Evolutionary conservation across 495 filamentous ascomycete genomes (phyloP).

Genomic region (Haplographium delicatum): DNA sequence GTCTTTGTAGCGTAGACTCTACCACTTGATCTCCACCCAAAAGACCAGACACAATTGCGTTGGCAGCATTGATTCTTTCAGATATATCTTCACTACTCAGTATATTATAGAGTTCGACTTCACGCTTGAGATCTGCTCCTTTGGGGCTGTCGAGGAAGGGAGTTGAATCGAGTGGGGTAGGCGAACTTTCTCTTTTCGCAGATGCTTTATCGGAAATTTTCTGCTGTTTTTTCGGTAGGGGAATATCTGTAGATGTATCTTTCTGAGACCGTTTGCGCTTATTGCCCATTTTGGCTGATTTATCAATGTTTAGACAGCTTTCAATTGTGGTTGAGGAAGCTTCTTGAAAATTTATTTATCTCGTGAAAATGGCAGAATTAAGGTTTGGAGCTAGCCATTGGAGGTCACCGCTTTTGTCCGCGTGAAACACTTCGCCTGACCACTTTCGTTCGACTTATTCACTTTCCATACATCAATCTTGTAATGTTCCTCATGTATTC

Average conservation of each 20-base stretch:
- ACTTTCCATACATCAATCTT: no score
- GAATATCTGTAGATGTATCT: conserved; percentile 8
- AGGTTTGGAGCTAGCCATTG: no score
- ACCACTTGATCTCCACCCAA: conserved; percentile 28
- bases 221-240: conserved; percentile 18
- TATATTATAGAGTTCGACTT: conserved; percentile 45
- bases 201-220: conserved; percentile 8
- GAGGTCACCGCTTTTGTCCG: no score
- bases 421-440: not conserved
- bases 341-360: not conserved
- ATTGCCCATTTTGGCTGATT: conserved; percentile 18
- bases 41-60: conserved; percentile 42
- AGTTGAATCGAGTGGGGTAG: conserved; percentile 16
- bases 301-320: no score
- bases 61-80: conserved; percentile 46
- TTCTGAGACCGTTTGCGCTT: conserved; percentile 21
- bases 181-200: not conserved
- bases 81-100: conserved; percentile 44
- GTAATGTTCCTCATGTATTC: no score
- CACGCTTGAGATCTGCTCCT: conserved; percentile 38
- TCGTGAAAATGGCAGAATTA: not conserved
- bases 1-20: conserved; percentile 42
- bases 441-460: no score
- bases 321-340: no score
- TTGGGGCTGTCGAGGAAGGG: conserved; percentile 36